Conservation (phyloP, 768 basidiomycete genomes). For the Boletus coccyginus region DNA sequence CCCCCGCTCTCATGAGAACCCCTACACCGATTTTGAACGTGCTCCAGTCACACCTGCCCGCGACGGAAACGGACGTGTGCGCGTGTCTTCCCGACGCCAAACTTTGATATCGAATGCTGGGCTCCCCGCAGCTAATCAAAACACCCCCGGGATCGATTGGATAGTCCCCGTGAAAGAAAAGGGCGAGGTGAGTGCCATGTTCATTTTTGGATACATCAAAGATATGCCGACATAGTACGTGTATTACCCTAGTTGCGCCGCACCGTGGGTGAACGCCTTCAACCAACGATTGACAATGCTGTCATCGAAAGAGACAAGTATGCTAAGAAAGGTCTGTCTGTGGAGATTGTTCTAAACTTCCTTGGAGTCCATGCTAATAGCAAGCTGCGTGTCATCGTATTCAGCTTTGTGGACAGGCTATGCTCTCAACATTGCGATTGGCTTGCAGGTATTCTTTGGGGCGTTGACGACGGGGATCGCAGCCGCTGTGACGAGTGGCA, state of each 20-base stretch:
- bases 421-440: constrained; percentile 50
- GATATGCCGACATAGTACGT: not conserved
- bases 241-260: constrained; percentile 21
- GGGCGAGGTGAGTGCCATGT: constrained; percentile 10
- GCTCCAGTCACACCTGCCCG: constrained; percentile 4
- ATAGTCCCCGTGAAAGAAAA: constrained; percentile 28
- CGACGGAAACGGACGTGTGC: constrained; percentile 17
- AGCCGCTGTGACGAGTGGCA: constrained; percentile 41
- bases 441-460: constrained; percentile 60
- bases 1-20: constrained; percentile 1
- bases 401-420: constrained; percentile 33
- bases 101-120: not conserved
- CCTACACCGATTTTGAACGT: constrained; percentile 7
- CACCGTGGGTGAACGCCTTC: constrained; percentile 51
- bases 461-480: constrained; percentile 66
- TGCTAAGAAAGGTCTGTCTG: constrained; percentile 39
- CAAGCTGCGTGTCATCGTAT: not conserved
- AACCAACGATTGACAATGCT: constrained; percentile 52
- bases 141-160: constrained; percentile 19
- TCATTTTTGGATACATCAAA: too few species aligned
- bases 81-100: constrained; percentile 9
- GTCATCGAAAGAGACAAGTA: constrained; percentile 45
- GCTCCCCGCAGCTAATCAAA: not conserved
- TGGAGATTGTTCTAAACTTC: not conserved
- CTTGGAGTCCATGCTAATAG: constrained; percentile 10